phyloP scores from a whole-genome alignment of 1,284 basidiomycete genomes.

The Schizopora paradoxa region DNA sequence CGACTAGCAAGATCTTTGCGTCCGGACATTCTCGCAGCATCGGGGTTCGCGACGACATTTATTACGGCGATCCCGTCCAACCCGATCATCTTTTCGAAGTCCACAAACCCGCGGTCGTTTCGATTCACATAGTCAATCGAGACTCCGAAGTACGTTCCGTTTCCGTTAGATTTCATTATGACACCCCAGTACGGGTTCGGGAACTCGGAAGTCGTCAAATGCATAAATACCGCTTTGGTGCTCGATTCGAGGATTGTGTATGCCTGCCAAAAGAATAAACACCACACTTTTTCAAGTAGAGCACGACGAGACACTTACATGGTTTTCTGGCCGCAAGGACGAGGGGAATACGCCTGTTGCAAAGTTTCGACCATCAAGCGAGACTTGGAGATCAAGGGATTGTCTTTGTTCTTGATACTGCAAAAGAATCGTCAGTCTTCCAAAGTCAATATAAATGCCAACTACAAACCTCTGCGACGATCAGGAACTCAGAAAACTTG shows the following conservation, averaged over 20 bases:
- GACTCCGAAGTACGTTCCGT: constrained; percentile 93
- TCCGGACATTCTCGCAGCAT: constrained; percentile 68
- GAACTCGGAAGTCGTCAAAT: constrained; percentile 85
- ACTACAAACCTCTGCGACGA: constrained; percentile 81
- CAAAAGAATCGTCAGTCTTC: constrained; percentile 7
- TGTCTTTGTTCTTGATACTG: constrained; percentile 57
- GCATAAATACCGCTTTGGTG: constrained; percentile 90
- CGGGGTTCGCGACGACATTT: constrained; percentile 84
- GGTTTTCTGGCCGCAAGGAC: constrained; percentile 81
- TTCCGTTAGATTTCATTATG: constrained; percentile 95
- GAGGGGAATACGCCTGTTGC: constrained; percentile 88
- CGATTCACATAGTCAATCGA: constrained; percentile 89
- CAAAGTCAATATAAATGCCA: constrained; percentile 1
- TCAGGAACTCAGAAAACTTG: constrained; percentile 92
- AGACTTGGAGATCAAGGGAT: constrained; percentile 82
- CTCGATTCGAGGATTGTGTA: constrained; percentile 94
- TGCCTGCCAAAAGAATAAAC: constrained; percentile 42
- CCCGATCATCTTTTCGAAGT: constrained; percentile 98
- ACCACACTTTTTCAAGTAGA: background rate
- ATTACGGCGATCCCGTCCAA: constrained; percentile 93
- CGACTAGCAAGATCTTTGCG: constrained; percentile 77
- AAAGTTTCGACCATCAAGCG: constrained; percentile 83
- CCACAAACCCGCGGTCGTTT: constrained; percentile 82
- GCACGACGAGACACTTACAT: constrained; percentile 43
- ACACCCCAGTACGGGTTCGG: constrained; percentile 81